Conservation (phyloP, 441 rosid genomes). For the Brassica balearica region DNA sequence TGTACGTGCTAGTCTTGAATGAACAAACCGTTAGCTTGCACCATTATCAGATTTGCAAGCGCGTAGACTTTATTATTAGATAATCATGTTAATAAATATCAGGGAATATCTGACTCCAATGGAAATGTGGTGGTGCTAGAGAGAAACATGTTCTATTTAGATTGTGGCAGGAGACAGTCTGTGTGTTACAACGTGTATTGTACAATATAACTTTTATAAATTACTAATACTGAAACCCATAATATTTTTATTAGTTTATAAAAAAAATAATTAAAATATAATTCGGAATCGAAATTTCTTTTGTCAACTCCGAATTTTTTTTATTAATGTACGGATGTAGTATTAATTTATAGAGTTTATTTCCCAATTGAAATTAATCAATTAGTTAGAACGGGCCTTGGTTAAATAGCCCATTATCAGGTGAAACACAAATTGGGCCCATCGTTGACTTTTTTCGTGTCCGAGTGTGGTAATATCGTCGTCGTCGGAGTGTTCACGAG, state of each 20-base stretch:
- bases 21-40: conserved; percentile 3
- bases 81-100: background rate
- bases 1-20: background rate
- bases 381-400: conserved; percentile 17
- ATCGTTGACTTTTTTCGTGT: background rate
- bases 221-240: background rate
- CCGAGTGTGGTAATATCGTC: conserved; percentile 17
- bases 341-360: background rate
- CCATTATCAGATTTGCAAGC: background rate
- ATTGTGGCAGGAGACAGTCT: conserved; percentile 11
- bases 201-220: background rate
- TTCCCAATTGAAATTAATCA: background rate
- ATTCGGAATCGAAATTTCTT: background rate
- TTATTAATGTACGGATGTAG: background rate
- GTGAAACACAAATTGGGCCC: conserved; percentile 7
- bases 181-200: background rate
- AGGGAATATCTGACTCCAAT: conserved; percentile 3
- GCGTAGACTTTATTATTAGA: conserved; percentile 10
- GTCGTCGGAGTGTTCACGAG: conserved; percentile 26
- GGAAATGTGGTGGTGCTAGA: background rate
- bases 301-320: background rate
- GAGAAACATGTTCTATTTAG: conserved; percentile 23
- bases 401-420: background rate
- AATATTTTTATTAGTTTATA: background rate
- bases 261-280: background rate